Evolutionary conservation across 495 filamentous ascomycete species (phyloP).

Genomic region (Aspergillus biplanus): DNA sequence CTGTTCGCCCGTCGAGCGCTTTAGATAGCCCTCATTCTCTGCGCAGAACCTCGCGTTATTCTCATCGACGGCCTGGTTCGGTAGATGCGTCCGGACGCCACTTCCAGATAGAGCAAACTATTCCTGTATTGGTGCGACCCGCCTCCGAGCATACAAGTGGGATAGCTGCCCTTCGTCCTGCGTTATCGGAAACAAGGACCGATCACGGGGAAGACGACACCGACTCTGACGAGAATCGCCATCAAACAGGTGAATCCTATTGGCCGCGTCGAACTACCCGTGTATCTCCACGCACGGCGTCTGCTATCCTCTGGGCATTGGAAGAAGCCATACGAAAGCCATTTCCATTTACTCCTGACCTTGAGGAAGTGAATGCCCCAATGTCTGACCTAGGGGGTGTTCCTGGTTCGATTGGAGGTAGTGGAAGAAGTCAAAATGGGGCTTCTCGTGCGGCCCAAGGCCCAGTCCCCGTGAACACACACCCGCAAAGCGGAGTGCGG

Average conservation of each 20-base stretch:
- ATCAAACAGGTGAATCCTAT: constrained; percentile 44
- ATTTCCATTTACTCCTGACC: constrained; percentile 80
- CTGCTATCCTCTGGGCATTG: constrained; percentile 86
- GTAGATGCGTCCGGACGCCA: constrained; percentile 36
- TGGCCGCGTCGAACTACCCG: constrained; percentile 58
- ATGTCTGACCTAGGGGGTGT: constrained; percentile 84
- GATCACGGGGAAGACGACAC: constrained; percentile 40
- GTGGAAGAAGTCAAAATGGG: constrained; percentile 54
- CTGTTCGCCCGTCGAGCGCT: constrained; percentile 54
- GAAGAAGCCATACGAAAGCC: constrained; percentile 89
- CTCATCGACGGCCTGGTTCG: constrained; percentile 43
- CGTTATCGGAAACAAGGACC: constrained; percentile 43
- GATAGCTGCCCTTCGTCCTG: constrained; percentile 37
- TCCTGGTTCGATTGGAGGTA: constrained; percentile 44
- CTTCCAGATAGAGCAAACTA: constrained; percentile 34
- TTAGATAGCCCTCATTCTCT: constrained; percentile 54
- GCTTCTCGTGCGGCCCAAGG: constrained; percentile 48
- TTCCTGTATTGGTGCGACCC: constrained; percentile 31
- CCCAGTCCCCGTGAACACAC: constrained; percentile 50
- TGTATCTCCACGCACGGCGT: constrained; percentile 67
- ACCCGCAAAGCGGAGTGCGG: constrained; percentile 48
- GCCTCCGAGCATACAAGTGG: constrained; percentile 23
- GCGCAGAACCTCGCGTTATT: constrained; percentile 50
- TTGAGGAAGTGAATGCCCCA: constrained; percentile 86
- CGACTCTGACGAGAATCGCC: constrained; percentile 40